These are phyloP conservation scores for Heteromeles arbutifolia DNA, from an alignment of 306 rosid species.

Conservation along the genomic window DNA sequence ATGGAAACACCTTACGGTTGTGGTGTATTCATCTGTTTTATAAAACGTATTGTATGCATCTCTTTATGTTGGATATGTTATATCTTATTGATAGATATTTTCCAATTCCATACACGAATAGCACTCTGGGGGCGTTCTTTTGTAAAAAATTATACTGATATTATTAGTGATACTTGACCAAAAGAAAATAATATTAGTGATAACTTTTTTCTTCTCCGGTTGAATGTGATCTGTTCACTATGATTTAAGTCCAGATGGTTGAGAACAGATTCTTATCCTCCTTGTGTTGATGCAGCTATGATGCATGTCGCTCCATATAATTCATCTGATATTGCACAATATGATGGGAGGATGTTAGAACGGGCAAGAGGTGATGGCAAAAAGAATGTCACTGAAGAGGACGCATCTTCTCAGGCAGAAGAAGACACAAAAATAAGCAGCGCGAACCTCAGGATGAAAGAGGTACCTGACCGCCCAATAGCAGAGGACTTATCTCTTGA, in stretches of 20 bases:
- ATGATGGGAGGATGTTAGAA: conserved; percentile 57
- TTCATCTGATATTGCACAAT: conserved; percentile 42
- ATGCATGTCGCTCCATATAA: conserved; percentile 42
- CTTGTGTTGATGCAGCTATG: conserved; percentile 35
- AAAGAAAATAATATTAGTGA: neutral
- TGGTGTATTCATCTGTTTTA: neutral
- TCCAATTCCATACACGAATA: neutral
- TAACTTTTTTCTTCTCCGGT: neutral
- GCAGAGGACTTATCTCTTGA: conserved; percentile 52
- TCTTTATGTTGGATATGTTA: neutral
- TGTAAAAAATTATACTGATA: neutral
- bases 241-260: neutral
- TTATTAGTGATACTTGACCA: neutral
- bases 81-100: neutral
- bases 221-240: neutral
- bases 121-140: neutral
- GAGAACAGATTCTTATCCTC: conserved; percentile 16
- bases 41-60: neutral
- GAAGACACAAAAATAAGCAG: conserved; percentile 67
- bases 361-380: conserved; percentile 60
- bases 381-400: conserved; percentile 62
- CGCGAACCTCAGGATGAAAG: conserved; percentile 61
- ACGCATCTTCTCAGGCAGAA: conserved; percentile 61
- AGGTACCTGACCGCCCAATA: conserved; percentile 39
- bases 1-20: neutral